Conservation (phyloP, 2,329 filamentous ascomycete species). For the Periconia sp. region DNA sequence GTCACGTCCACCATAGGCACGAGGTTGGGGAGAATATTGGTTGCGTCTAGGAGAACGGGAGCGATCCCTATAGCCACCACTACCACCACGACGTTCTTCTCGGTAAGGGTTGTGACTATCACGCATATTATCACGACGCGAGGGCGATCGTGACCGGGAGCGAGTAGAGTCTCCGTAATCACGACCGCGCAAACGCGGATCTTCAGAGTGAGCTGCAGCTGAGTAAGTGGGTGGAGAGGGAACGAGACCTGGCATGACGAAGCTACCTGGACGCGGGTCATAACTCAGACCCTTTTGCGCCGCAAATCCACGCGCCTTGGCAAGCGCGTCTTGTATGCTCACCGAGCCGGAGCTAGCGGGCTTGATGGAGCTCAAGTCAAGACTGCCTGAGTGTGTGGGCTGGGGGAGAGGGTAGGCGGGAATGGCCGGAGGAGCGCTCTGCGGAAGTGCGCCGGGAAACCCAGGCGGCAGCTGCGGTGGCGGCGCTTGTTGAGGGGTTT, state of each 20-base stretch:
- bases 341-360: conserved; percentile 79
- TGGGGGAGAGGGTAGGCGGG: conserved; percentile 60
- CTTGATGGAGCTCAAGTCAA: conserved; percentile 79
- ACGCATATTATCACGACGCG: conserved; percentile 68
- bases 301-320: conserved; percentile 80
- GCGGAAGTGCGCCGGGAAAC: conserved; percentile 47
- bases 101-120: conserved; percentile 81
- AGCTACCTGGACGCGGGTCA: conserved; percentile 45
- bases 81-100: conserved; percentile 70
- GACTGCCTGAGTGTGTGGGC: conserved; percentile 71
- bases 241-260: conserved; percentile 42
- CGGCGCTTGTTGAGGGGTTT: conserved; percentile 47
- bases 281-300: conserved; percentile 72
- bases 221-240: conserved; percentile 34
- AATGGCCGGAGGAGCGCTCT: conserved; percentile 45
- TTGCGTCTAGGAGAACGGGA: conserved; percentile 68
- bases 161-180: conserved; percentile 66
- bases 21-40: conserved; percentile 61
- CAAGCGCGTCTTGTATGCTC: conserved; percentile 80
- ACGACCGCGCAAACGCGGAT: conserved; percentile 55
- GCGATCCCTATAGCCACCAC: conserved; percentile 66
- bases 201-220: conserved; percentile 44
- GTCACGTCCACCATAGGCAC: conserved; percentile 53
- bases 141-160: conserved; percentile 63
- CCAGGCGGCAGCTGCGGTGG: conserved; percentile 47